These are phyloP conservation scores for Gossypium schwendimanii DNA, from an alignment of 441 rosid genomes.

Conservation along the genomic window DNA sequence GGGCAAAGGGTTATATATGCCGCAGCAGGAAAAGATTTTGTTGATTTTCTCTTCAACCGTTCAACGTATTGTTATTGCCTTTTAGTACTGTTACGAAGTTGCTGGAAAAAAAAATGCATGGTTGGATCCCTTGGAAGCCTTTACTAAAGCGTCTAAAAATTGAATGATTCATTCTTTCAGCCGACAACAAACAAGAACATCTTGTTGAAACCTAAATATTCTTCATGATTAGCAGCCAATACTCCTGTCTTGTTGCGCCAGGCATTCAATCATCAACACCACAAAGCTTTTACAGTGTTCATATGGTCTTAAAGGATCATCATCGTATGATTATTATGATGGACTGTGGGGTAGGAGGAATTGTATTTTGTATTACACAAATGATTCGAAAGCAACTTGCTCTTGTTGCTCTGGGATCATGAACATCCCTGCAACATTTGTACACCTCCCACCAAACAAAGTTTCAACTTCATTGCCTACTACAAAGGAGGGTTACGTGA, in stretches of 20 bases:
- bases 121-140: conserved; percentile 16
- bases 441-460: background rate
- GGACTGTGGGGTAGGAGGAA: no score
- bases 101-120: background rate
- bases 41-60: conserved; percentile 22
- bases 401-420: background rate
- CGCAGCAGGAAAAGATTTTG: conserved; percentile 6
- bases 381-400: background rate
- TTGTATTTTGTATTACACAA: background rate
- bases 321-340: no score
- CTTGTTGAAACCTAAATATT: no score
- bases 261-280: background rate
- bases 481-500: no score
- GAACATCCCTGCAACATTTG: background rate
- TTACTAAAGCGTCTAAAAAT: conserved; percentile 16
- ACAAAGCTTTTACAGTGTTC: background rate
- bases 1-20: background rate
- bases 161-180: background rate
- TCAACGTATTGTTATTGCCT: conserved; percentile 13
- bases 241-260: background rate
- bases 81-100: conserved; percentile 16
- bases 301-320: no score
- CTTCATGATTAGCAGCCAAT: no score
- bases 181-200: background rate
- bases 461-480: no score